A percentile compares a stretch with the other conserved stretches of the same genome.
These are phyloP conservation scores for Solanum paucissectum DNA, from an alignment of 257 asterid species.

Conservation along the genomic window DNA sequence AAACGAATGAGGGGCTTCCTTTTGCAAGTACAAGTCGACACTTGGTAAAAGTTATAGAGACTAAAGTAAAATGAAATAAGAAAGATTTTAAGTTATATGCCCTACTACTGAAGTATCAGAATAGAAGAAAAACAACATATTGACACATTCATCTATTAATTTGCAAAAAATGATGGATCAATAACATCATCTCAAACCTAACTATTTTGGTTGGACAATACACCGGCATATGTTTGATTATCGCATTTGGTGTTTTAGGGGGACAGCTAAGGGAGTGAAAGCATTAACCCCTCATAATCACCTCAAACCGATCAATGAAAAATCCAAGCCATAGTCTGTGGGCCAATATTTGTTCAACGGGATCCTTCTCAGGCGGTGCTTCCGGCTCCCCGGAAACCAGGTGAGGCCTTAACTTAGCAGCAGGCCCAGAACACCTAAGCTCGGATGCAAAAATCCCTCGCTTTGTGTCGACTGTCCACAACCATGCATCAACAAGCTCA, in stretches of 20 bases:
- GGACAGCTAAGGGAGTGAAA: background rate
- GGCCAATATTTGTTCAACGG: conserved; percentile 87
- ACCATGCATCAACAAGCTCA: conserved; percentile 99
- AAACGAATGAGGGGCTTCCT: background rate
- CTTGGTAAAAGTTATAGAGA: background rate
- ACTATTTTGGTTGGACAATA: background rate
- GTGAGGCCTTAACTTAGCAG: conserved; percentile 97
- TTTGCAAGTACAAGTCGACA: background rate
- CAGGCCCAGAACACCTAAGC: conserved; percentile 67
- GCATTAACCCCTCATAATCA: conserved; percentile 10
- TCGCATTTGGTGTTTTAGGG: background rate
- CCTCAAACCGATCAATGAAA: conserved; percentile 94
- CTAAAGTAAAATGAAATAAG: background rate
- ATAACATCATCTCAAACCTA: background rate
- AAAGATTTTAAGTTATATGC: background rate
- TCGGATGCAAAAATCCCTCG: conserved; percentile 97
- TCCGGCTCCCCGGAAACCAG: conserved; percentile 96
- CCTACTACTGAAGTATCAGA: background rate
- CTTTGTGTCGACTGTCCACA: conserved; percentile 96
- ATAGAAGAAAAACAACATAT: background rate
- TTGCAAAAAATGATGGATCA: background rate
- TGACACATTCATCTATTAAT: background rate
- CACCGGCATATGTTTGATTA: background rate
- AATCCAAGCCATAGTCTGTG: conserved; percentile 98
- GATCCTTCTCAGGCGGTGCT: conserved; percentile 64